These are phyloP conservation scores for Albatrellus ellisii DNA, from an alignment of 768 basidiomycete species.

Conservation along the genomic window DNA sequence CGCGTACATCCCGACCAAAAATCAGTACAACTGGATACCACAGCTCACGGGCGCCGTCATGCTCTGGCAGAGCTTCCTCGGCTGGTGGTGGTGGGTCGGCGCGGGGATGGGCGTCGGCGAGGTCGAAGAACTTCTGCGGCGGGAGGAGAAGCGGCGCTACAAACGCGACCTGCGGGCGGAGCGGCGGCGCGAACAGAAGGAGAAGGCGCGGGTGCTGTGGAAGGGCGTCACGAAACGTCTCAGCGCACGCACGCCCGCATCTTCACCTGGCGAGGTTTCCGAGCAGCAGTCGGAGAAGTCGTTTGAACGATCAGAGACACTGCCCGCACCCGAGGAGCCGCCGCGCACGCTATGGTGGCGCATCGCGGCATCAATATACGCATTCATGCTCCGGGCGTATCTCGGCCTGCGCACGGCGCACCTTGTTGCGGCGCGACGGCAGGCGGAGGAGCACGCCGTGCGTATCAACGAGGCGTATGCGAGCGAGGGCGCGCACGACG, in stretches of 20 bases:
- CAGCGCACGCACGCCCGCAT: not conserved
- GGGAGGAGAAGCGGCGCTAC: constrained; percentile 39
- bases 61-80: constrained; percentile 94
- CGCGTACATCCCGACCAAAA: constrained; percentile 69
- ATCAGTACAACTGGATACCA: constrained; percentile 87
- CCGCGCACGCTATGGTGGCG: not conserved
- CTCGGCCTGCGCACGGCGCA: constrained; percentile 56
- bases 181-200: constrained; percentile 33
- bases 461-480: constrained; percentile 51
- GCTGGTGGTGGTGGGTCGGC: constrained; percentile 99
- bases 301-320: not conserved
- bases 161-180: constrained; percentile 34
- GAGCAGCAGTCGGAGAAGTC: not conserved
- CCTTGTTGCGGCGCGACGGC: constrained; percentile 51
- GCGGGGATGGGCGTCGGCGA: constrained; percentile 70
- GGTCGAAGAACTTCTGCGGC: constrained; percentile 45
- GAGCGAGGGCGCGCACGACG: constrained; percentile 18
- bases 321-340: not conserved
- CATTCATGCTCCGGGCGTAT: constrained; percentile 39
- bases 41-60: constrained; percentile 83
- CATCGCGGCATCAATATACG: constrained; percentile 10
- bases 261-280: not conserved
- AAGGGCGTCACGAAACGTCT: constrained; percentile 34
- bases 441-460: constrained; percentile 55
- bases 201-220: constrained; percentile 44